These are phyloP conservation scores for Fusarium citri DNA, from an alignment of 2,329 filamentous ascomycete genomes.

Conservation along the genomic window DNA sequence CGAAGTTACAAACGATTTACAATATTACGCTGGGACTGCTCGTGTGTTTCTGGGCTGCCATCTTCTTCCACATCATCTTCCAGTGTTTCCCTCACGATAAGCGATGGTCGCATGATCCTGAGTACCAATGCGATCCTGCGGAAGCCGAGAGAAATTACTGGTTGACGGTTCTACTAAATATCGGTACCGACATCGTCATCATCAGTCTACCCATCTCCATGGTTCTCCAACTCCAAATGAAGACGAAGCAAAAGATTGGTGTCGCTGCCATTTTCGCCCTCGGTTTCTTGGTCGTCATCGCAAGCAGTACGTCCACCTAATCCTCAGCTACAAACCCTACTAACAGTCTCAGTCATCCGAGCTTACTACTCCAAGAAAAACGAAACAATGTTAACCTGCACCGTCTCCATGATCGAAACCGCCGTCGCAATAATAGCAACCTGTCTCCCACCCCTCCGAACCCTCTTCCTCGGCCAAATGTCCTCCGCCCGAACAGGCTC, in stretches of 20 bases:
- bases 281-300: slow-evolving; percentile 48
- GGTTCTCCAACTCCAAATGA: slow-evolving; percentile 52
- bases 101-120: slow-evolving; percentile 47
- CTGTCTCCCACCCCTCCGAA: slow-evolving; percentile 50
- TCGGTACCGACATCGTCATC: slow-evolving; percentile 36
- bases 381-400: slow-evolving; percentile 54
- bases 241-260: slow-evolving; percentile 49
- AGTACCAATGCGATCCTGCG: slow-evolving; percentile 35
- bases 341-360: slow-evolving; percentile 46
- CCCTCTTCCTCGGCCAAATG: slow-evolving; percentile 37
- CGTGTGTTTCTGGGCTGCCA: slow-evolving; percentile 46
- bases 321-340: accelerated
- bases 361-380: slow-evolving; percentile 51
- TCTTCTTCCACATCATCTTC: slow-evolving; percentile 55
- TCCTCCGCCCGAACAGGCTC: slow-evolving; percentile 33
- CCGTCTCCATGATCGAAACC: slow-evolving; percentile 54
- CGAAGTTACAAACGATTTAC: slow-evolving; percentile 52
- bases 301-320: slow-evolving; percentile 40
- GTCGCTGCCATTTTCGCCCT: slow-evolving; percentile 49
- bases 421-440: slow-evolving; percentile 55
- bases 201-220: slow-evolving; percentile 52
- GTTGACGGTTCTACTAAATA: slow-evolving; percentile 41
- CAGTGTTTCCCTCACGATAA: slow-evolving; percentile 53
- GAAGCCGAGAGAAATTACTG: slow-evolving; percentile 39
- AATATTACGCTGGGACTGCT: slow-evolving; percentile 51